A percentile compares a stretch with the other conserved stretches of the same genome.
Evolutionary conservation across 257 asterid genomes (phyloP).

Genomic region (Solanum corneliomulleri): DNA sequence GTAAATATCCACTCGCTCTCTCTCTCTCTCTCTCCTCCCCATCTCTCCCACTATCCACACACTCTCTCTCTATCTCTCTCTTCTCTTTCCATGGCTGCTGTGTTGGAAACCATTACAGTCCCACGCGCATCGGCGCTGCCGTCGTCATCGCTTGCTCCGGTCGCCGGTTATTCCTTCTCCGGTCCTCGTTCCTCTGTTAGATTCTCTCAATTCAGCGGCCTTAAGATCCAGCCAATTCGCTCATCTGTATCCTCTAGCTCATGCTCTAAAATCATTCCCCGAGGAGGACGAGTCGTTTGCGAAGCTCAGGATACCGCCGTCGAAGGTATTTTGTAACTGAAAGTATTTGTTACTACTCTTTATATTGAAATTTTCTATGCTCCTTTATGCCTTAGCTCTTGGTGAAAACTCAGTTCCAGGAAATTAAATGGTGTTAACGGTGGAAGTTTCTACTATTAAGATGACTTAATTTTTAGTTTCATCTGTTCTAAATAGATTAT

Average conservation of each 20-base stretch:
- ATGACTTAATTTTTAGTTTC: not conserved
- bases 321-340: constrained; percentile 23
- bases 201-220: constrained; percentile 51
- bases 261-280: constrained; percentile 20
- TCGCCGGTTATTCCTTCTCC: constrained; percentile 21
- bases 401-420: not conserved
- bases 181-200: constrained; percentile 26
- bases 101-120: constrained; percentile 51
- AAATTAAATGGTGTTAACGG: not conserved
- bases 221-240: constrained; percentile 48
- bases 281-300: constrained; percentile 53
- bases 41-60: not conserved
- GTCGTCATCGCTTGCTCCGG: constrained; percentile 35
- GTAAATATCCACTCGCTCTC: not conserved
- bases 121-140: constrained; percentile 63
- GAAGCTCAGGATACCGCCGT: constrained; percentile 70
- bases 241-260: constrained; percentile 30
- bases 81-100: constrained; percentile 45
- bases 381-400: not conserved
- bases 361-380: not conserved
- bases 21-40: not conserved
- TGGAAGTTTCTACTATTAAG: not conserved
- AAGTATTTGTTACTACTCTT: not conserved
- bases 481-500: not conserved
- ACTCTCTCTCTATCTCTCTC: not conserved